Conservation (phyloP, 441 rosid species). For the Jatropha podagrica region DNA sequence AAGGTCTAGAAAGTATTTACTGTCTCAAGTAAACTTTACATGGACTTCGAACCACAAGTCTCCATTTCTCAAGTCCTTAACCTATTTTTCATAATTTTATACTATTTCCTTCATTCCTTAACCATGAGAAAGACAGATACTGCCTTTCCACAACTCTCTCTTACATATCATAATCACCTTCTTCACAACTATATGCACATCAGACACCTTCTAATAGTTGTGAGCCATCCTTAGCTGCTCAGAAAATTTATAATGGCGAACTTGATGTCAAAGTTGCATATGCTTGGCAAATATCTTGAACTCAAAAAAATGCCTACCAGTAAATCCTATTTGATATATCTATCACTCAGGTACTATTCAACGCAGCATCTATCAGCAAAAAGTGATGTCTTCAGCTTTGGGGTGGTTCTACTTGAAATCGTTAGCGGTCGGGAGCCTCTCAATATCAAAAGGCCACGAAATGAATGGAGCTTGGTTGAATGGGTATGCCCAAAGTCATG, state of each 20-base stretch:
- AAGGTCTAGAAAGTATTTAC: neutral
- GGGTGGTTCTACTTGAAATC: constrained; percentile 73
- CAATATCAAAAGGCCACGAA: constrained; percentile 62
- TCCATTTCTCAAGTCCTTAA: neutral
- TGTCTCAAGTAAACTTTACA: neutral
- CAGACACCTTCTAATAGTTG: neutral
- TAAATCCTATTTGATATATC: constrained; percentile 11
- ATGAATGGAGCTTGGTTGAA: constrained; percentile 83
- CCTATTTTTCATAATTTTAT: neutral
- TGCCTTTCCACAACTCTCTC: neutral
- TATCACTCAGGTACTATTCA: constrained; percentile 58
- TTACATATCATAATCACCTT: neutral
- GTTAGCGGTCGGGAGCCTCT: constrained; percentile 77
- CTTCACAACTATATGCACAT: neutral
- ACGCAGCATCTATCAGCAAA: constrained; percentile 72
- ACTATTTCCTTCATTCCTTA: neutral
- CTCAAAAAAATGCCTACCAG: neutral
- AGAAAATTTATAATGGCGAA: constrained; percentile 10
- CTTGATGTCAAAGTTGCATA: neutral
- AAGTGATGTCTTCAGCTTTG: constrained; percentile 80
- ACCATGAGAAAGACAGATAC: neutral
- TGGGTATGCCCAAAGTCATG: constrained; percentile 48
- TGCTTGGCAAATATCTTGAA: neutral
- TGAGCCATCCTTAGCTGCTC: neutral
- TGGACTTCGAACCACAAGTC: neutral